Percentiles rank a stretch among this genome's conserved stretches.
Evolutionary conservation across 2,329 filamentous ascomycete species (phyloP).

Genomic region (Stemphylium beticola): DNA sequence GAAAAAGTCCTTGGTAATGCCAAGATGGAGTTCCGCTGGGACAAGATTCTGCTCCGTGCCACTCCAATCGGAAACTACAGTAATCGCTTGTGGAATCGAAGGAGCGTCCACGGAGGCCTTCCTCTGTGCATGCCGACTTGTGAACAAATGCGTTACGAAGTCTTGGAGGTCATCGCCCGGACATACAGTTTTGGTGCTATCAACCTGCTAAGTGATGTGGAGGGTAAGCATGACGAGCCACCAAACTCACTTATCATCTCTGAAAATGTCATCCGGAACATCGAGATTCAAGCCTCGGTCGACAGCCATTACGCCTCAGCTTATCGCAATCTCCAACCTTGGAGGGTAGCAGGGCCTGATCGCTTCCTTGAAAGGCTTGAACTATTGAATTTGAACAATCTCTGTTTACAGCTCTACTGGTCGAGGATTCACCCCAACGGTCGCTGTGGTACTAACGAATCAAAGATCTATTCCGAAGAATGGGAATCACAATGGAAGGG

Average conservation of each 20-base stretch:
- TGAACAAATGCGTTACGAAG: not conserved
- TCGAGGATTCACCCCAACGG: not conserved
- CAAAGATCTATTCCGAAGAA: not conserved
- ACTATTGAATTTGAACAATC: not conserved
- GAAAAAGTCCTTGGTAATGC: fast-evolving
- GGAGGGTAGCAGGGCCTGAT: not conserved
- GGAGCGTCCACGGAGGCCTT: not conserved
- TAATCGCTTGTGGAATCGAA: too few relatives aligned
- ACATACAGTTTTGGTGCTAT: not conserved
- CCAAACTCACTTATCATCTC: not conserved
- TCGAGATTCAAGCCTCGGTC: not conserved
- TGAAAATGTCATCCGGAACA: not conserved
- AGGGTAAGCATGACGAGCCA: not conserved
- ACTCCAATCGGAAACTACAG: too few relatives aligned
- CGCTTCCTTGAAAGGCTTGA: not conserved
- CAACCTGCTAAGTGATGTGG: not conserved
- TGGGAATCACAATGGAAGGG: not conserved
- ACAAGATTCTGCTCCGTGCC: not conserved
- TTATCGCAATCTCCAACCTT: not conserved
- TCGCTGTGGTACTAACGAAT: not conserved
- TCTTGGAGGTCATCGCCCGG: not conserved
- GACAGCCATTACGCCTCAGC: too few relatives aligned
- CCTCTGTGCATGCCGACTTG: not conserved
- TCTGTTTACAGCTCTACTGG: not conserved
- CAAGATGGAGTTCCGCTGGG: not conserved